These are phyloP conservation scores for Lepiota brunneoincarnata DNA, from an alignment of 768 basidiomycete species.

Conservation along the genomic window DNA sequence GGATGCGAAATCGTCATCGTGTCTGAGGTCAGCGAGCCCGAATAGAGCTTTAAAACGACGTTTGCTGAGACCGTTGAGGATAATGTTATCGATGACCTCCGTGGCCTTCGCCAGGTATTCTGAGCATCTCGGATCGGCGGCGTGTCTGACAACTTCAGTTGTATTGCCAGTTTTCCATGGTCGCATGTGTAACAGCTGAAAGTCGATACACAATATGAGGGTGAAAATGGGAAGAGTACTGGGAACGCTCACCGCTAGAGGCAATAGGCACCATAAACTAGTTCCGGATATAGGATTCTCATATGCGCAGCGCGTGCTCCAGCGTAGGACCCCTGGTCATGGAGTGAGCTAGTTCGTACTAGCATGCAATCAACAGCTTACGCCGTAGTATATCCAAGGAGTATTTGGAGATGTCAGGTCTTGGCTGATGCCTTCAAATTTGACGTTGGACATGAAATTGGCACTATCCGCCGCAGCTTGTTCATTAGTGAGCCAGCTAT, in stretches of 20 bases:
- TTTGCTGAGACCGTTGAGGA: constrained; percentile 45
- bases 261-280: constrained; percentile 92
- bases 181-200: constrained; percentile 87
- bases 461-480: constrained; percentile 92
- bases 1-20: constrained; percentile 82
- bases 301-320: constrained; percentile 94
- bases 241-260: constrained; percentile 59
- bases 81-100: constrained; percentile 57
- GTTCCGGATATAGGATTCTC: constrained; percentile 80
- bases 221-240: neutral
- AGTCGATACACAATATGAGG: constrained; percentile 25
- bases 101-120: constrained; percentile 56
- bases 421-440: constrained; percentile 67
- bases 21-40: constrained; percentile 62
- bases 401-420: constrained; percentile 69
- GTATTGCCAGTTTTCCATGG: constrained; percentile 83
- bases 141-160: constrained; percentile 76
- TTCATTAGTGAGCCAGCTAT: constrained; percentile 84
- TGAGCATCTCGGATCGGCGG: constrained; percentile 64
- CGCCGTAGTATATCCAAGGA: constrained; percentile 95
- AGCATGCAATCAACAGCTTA: too few relatives aligned
- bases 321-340: constrained; percentile 91
- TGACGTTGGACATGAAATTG: constrained; percentile 82
- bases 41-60: constrained; percentile 74
- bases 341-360: too few relatives aligned